phyloP scores from a whole-genome alignment of 441 rosid genomes.

The Theobroma grandiflorum region DNA sequence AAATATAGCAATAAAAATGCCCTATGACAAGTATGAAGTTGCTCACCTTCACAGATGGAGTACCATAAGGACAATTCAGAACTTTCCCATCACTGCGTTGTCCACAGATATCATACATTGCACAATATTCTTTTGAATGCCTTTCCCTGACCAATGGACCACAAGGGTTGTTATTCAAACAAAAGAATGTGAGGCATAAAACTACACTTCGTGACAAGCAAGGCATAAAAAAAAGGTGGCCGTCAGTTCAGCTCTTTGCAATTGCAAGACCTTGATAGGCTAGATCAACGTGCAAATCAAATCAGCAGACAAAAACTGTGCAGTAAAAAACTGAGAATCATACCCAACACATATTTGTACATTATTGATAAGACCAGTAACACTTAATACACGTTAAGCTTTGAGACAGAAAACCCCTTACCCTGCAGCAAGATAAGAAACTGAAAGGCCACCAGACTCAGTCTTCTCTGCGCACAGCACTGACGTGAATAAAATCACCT shows the following conservation, averaged over 20 bases:
- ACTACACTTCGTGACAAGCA: slow-evolving; percentile 2
- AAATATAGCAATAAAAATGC: slow-evolving; percentile 1
- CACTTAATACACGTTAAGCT: neutral
- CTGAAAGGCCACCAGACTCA: slow-evolving; percentile 30
- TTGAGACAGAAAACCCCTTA: slow-evolving; percentile 26
- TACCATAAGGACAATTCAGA: slow-evolving; percentile 68
- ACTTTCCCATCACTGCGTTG: slow-evolving; percentile 73
- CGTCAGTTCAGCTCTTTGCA: neutral
- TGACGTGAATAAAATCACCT: slow-evolving; percentile 48
- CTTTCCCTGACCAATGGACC: slow-evolving; percentile 35
- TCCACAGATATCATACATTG: slow-evolving; percentile 86
- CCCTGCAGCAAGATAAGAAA: slow-evolving; percentile 39
- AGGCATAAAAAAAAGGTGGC: neutral
- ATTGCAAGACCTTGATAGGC: slow-evolving; percentile 18
- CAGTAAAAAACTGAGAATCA: neutral
- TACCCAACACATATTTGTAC: neutral
- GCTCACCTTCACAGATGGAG: slow-evolving; percentile 61
- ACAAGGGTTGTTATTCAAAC: slow-evolving; percentile 16
- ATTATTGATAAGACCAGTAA: neutral
- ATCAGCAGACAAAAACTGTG: neutral
- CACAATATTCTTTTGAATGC: slow-evolving; percentile 70
- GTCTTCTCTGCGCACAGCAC: slow-evolving; percentile 41
- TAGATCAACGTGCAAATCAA: neutral
- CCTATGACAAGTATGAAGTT: slow-evolving; percentile 10
- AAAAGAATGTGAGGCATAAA: slow-evolving; percentile 12